phyloP scores from a whole-genome alignment of 1,139 yeast genomes.

The Lipomyces yarrowii region DNA sequence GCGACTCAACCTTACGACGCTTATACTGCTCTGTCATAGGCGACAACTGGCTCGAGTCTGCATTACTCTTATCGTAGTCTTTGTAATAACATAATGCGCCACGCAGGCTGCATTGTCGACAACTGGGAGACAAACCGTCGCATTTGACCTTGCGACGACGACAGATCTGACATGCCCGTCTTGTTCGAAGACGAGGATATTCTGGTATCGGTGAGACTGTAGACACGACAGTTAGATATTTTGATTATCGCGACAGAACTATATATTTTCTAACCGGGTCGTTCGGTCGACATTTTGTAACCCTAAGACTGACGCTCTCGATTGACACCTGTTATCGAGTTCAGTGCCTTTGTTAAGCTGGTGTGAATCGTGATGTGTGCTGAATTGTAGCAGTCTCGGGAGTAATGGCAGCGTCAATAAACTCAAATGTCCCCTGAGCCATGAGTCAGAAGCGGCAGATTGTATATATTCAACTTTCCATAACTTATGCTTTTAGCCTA shows the following conservation, averaged over 20 bases:
- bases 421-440: too few relatives aligned
- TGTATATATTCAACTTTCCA: too few relatives aligned
- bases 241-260: background rate
- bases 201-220: slow-evolving; percentile 31
- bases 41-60: slow-evolving; percentile 2
- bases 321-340: too few relatives aligned
- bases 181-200: slow-evolving; percentile 29
- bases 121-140: slow-evolving; percentile 31
- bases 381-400: too few relatives aligned
- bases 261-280: background rate
- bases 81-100: slow-evolving; percentile 29
- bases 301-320: too few relatives aligned
- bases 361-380: too few relatives aligned
- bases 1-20: slow-evolving; percentile 5
- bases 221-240: background rate
- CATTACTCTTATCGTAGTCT: slow-evolving; percentile 15
- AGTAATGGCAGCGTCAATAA: too few relatives aligned
- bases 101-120: slow-evolving; percentile 28
- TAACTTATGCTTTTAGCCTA: too few relatives aligned
- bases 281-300: background rate
- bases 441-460: too few relatives aligned
- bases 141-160: slow-evolving; percentile 33
- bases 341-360: too few relatives aligned
- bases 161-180: slow-evolving; percentile 33
- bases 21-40: background rate